phyloP scores from a whole-genome alignment of 1,284 basidiomycete genomes.

The Mixia osmundae region DNA sequence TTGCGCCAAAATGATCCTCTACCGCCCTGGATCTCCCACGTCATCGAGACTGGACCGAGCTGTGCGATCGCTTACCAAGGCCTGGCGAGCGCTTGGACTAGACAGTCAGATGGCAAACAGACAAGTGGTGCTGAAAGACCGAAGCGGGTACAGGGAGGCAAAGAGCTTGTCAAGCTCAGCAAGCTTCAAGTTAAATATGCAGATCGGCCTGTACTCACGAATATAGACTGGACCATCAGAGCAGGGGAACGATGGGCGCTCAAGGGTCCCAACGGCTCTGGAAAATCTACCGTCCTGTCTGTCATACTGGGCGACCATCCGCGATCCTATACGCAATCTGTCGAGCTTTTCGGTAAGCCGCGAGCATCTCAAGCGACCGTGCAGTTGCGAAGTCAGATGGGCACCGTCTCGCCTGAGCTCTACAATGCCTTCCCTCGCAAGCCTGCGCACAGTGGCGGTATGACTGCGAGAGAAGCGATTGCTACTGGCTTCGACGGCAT shows the following conservation, averaged over 20 bases:
- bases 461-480: conserved; percentile 51
- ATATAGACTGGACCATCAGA: conserved; percentile 53
- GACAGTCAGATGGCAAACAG: not conserved
- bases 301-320: conserved; percentile 85
- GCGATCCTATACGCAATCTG: conserved; percentile 56
- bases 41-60: conserved; percentile 22
- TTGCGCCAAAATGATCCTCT: conserved; percentile 55
- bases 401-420: conserved; percentile 70
- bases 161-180: conserved; percentile 35
- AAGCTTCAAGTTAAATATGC: conserved; percentile 49
- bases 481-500: conserved; percentile 64
- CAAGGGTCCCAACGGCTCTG: conserved; percentile 67
- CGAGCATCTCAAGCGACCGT: conserved; percentile 13
- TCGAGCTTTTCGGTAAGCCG: conserved; percentile 19
- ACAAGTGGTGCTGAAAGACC: not conserved
- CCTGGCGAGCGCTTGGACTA: not conserved
- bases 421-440: conserved; percentile 70
- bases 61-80: conserved; percentile 3
- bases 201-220: conserved; percentile 37
- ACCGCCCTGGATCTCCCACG: conserved; percentile 57
- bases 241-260: conserved; percentile 69
- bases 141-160: conserved; percentile 7
- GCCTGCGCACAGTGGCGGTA: conserved; percentile 24
- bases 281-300: conserved; percentile 86
- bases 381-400: conserved; percentile 32